Conservation (phyloP, 768 basidiomycete species). For the Pleurotus djamor region DNA sequence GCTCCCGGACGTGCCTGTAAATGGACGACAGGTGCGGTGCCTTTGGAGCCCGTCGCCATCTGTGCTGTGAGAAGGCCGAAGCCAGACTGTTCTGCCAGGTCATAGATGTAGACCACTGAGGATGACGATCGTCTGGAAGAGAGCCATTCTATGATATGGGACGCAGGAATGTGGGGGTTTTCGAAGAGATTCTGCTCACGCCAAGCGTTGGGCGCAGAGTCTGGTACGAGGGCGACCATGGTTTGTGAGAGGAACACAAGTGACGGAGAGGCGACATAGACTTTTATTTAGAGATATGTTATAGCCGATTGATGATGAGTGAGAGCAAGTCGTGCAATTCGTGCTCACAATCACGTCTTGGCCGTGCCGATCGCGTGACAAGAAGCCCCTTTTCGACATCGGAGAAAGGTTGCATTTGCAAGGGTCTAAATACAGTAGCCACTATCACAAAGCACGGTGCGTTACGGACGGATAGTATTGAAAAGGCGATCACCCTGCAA, state of each 20-base stretch:
- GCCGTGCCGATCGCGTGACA: slow-evolving; percentile 15
- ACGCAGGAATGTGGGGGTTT: slow-evolving; percentile 50
- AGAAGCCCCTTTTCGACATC: not conserved
- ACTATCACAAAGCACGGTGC: not conserved
- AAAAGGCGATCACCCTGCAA: slow-evolving; percentile 81
- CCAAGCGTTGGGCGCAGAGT: slow-evolving; percentile 8
- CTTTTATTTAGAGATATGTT: slow-evolving; percentile 13
- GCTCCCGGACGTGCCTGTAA: slow-evolving; percentile 86
- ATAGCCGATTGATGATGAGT: slow-evolving; percentile 19
- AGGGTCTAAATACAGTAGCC: not conserved
- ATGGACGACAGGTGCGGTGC: slow-evolving; percentile 55
- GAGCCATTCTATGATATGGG: slow-evolving; percentile 65
- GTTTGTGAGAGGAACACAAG: not conserved
- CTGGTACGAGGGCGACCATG: slow-evolving; percentile 8
- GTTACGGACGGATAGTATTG: slow-evolving; percentile 56
- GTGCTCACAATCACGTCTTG: slow-evolving; percentile 44
- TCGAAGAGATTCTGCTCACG: slow-evolving; percentile 23
- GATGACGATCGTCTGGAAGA: slow-evolving; percentile 53
- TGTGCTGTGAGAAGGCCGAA: slow-evolving; percentile 73
- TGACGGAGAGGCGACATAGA: slow-evolving; percentile 9
- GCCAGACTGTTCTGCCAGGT: slow-evolving; percentile 81
- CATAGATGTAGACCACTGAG: slow-evolving; percentile 77
- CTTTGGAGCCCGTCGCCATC: slow-evolving; percentile 45
- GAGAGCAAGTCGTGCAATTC: slow-evolving; percentile 21
- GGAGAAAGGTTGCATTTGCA: not conserved